Base-by-base conservation (phyloP, 305 asterid genomes). In the Fraxinus sp. region DNA sequence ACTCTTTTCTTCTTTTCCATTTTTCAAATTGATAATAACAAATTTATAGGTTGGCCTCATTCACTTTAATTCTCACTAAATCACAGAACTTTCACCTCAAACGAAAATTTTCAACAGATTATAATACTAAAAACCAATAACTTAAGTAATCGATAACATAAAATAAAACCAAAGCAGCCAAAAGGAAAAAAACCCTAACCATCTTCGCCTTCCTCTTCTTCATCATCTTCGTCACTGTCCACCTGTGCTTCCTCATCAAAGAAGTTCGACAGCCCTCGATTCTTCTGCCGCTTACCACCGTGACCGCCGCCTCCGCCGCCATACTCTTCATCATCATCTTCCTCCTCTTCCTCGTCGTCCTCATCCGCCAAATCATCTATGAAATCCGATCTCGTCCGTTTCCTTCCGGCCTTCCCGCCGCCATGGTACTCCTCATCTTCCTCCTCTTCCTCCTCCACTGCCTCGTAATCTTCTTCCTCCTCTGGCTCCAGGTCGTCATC, bases 131-230 rank as follows among this genome's bases (percentile, higher is more conserved):
- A 32, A 13, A 32, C 41, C 28, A 14, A 13, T 70, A 32, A 22
- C 5, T 59, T 7, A 36, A 41, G 13, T 7, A 74, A 43, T 22
- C 24, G 20, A 36, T 28, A 4, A 35, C 10, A 32, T 30, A 35
- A 30, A 49, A 66, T 18, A 16, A 70, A 78, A 33, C 11, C 62
- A 41, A 75, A 52, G 6, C 75, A 41, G n/a, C 35, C 16, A 49
- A 36, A 73, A 16, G 20, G 32, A 43, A 49, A 66, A 81, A 41
- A 83, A 75, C 59, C 74, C 90, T 90, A 83, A 95, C 98, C 98
- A 80, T 95, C 98, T 77, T 93, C 99, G 82, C 91, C 98, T 70
- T 95, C 98, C 64, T 94, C 98, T 32, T 96, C 99, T 35, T 96
- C 98, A 83, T 96, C 99, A 0, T 95, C 98, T 2, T 92, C 98